Evolutionary conservation across 768 basidiomycete genomes (phyloP), one percentile per base, ranked within the genome.

Genomic region (Tricholoma hemisulphureum): DNA sequence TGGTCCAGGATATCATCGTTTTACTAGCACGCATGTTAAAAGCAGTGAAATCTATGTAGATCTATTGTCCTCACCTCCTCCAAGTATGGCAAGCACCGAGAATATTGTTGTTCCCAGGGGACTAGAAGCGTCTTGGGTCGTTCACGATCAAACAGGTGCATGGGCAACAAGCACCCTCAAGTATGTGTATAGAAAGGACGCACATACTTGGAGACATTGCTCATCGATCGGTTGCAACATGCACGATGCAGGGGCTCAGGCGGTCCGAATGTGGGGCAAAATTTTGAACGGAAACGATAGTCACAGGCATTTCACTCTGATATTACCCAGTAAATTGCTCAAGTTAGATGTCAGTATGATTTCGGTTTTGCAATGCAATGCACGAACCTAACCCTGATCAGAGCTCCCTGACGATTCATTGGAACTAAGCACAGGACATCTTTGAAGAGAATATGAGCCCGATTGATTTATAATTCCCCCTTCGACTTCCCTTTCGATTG

Each of bases 301-400:
- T 89, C 80, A 26, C 74, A 72, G 2, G 89, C 86, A 51, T 77
- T 81, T 91, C 91, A 93, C 69, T 93, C 91, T 8, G 85, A 88
- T 1, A 88, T 90, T 23, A 77, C 89, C 84, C 83, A 84, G 69
- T 80, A 83, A 67, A 79, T 77, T 6, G 80, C 77, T 76, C 78
- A 32, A 20, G 8, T 2, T 26, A 18, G 3, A 18, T 41, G 13
- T 41, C 28, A 55, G 20, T 51, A 50, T 62, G 80, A 55, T 45
- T 16, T 37, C 2, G 18, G 6, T 41, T 41, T 18, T 20, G 18
- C 39, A 18, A 11, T 14, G 8, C 20, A 11, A 21, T 3, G 20
- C 21, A 57, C 68, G 41, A 35, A 80, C 83, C 84, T 84, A 86
- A 65, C 87, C 87, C 61, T 83, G 72, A 37, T 86, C 80, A 61